These are phyloP conservation scores for Lentinula guzmanii DNA, from an alignment of 768 basidiomycete species.

Conservation along the genomic window DNA sequence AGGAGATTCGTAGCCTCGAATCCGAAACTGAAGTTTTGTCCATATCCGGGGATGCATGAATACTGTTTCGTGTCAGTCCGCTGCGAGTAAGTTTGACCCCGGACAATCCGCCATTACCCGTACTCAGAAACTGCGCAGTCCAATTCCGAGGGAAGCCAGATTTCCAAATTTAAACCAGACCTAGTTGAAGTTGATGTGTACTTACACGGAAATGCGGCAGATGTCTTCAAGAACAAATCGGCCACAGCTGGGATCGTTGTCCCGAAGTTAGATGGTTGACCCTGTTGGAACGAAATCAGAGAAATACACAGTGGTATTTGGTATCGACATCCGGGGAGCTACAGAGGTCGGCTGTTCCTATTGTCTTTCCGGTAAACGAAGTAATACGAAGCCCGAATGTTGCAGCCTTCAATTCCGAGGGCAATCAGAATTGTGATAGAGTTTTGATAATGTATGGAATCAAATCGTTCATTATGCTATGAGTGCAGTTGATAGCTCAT, in stretches of 20 bases:
- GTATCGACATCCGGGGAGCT: not conserved
- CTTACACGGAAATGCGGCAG: constrained; percentile 9
- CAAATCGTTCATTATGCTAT: no score
- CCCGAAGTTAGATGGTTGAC: not conserved
- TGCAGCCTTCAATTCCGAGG: no score
- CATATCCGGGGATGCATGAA: no score
- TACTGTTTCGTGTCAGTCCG: no score
- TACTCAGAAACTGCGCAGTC: constrained; percentile 8
- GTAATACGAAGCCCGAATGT: no score
- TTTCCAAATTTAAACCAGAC: constrained; percentile 9
- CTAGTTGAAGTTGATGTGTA: constrained; percentile 5
- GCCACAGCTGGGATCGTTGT: not conserved
- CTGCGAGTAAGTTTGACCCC: not conserved
- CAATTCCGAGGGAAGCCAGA: constrained; percentile 12
- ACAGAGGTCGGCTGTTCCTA: not conserved
- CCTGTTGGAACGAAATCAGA: not conserved
- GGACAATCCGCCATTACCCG: constrained; percentile 9
- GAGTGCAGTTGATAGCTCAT: no score
- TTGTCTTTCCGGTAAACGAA: no score
- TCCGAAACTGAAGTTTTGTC: no score
- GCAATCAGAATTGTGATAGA: no score
- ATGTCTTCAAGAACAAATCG: not conserved
- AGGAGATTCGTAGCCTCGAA: no score
- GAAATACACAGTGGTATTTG: constrained; percentile 1
- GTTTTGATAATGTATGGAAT: no score